Percentiles rank a stretch among this genome's conserved stretches.
These are phyloP conservation scores for Solioccasus polychromus DNA, from an alignment of 768 basidiomycete genomes.

Conservation along the genomic window DNA sequence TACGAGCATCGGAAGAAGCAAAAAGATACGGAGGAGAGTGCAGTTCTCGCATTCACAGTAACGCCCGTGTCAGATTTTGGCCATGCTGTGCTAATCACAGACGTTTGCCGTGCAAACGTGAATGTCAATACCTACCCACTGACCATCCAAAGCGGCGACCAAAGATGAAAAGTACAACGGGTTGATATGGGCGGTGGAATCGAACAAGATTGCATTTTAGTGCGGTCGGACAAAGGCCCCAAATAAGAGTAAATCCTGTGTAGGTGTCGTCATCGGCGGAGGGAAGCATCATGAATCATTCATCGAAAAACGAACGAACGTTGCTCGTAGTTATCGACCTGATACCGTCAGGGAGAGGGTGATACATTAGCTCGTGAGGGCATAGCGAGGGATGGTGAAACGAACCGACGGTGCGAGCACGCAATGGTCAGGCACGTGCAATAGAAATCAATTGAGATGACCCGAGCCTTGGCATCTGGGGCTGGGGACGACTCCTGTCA, in stretches of 20 bases:
- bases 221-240: conserved; percentile 2
- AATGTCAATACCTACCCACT: too few relatives aligned
- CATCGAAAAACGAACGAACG: too few relatives aligned
- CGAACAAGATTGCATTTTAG: neutral
- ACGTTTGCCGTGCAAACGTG: too few relatives aligned
- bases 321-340: too few relatives aligned
- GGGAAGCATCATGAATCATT: conserved; percentile 1
- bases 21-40: too few relatives aligned
- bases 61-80: conserved; percentile 2
- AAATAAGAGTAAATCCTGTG: conserved; percentile 5
- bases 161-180: conserved; percentile 1
- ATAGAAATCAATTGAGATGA: conserved; percentile 5
- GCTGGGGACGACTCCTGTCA: neutral
- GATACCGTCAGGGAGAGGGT: conserved; percentile 4
- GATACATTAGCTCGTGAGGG: neutral
- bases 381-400: conserved; percentile 8
- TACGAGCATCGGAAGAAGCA: conserved; percentile 7
- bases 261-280: conserved; percentile 13
- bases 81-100: conserved; percentile 16
- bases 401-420: conserved; percentile 2
- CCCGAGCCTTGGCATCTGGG: conserved; percentile 3
- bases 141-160: too few relatives aligned
- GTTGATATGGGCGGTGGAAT: conserved; percentile 4
- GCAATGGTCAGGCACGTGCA: conserved; percentile 14
- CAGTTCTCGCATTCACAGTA: too few relatives aligned